Conservation (phyloP, 257 asterid genomes). For the Scutellaria minor region DNA sequence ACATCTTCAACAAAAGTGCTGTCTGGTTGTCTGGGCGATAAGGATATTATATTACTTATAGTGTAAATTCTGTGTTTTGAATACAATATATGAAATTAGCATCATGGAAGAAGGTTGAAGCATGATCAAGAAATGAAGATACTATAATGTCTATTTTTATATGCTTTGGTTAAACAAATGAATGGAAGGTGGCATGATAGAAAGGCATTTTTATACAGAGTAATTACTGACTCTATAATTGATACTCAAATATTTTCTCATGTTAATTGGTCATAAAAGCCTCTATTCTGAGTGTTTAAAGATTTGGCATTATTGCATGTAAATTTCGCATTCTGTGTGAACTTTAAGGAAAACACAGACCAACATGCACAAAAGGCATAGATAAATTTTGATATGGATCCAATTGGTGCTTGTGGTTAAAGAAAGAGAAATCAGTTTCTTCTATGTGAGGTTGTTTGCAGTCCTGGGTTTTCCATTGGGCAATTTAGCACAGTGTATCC, state of each 20-base stretch:
- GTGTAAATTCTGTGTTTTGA: not conserved
- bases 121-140: not conserved
- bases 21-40: not conserved
- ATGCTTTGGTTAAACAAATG: not conserved
- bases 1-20: not conserved
- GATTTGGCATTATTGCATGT: not conserved
- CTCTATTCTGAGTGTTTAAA: not conserved
- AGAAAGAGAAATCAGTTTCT: not conserved
- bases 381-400: not conserved
- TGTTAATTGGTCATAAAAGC: not conserved
- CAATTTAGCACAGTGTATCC: not conserved
- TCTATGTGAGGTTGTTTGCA: not conserved
- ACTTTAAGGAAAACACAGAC: not conserved
- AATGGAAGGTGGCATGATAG: not conserved
- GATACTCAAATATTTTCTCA: not conserved
- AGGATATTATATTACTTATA: not conserved
- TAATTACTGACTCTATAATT: not conserved
- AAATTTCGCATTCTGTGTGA: not conserved
- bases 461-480: not conserved
- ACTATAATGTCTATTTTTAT: not conserved
- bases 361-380: not conserved
- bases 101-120: slow-evolving; percentile 1
- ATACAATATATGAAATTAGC: not conserved
- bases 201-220: not conserved
- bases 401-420: not conserved